Evolutionary conservation across 169 alveolate genomes (phyloP), one percentile per base, ranked within the genome.

Genomic region (Plasmodium vinckei): DNA sequence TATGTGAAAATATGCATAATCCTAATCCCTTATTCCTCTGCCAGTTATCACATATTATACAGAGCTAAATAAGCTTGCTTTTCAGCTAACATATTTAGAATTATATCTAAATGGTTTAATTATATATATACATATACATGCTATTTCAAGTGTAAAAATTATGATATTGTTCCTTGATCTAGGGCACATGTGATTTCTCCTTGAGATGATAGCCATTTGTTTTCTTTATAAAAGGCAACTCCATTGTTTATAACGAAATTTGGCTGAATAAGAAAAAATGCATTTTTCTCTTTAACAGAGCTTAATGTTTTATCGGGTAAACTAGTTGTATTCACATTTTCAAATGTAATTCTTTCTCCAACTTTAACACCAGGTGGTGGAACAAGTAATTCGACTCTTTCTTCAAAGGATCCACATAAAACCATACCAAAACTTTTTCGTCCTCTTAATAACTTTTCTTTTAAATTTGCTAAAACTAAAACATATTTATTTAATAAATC

Each of bases 361-460:
- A 64, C 54, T 54, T 54, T 77, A 13, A 13, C 88, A 21, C 88
- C 88, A 23, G 57, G 17, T 63, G 88, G 88, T 9, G 88, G 88
- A 42, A n/a, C 6, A 63, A 77, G 88, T 64, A 77, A 68, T 57
- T 77, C 88, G 49, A 77, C 47, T 33, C 49, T 65, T 9, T 63
- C 88, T 46, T 68, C 64, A 63, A 77, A 77, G 33, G 88, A 77
- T 1, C 79, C 95, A 63, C 95, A 92, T 44, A 92, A 75, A 25
- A 95, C 93, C 97, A 95, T 95, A 21, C 97, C 97, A 69, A 94
- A 89, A 15, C 97, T 94, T 51, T 87, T 89, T 59, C 88, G 92
- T 13, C 97, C 97, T 69, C 97, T 91, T 79, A 95, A 87, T 39
- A 89, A 87, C 69, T 93, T 95, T 59, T 94, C 95, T 39, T 93